Conservation (phyloP, 176 grass and related monocot species). For the Bromus sterilis region DNA sequence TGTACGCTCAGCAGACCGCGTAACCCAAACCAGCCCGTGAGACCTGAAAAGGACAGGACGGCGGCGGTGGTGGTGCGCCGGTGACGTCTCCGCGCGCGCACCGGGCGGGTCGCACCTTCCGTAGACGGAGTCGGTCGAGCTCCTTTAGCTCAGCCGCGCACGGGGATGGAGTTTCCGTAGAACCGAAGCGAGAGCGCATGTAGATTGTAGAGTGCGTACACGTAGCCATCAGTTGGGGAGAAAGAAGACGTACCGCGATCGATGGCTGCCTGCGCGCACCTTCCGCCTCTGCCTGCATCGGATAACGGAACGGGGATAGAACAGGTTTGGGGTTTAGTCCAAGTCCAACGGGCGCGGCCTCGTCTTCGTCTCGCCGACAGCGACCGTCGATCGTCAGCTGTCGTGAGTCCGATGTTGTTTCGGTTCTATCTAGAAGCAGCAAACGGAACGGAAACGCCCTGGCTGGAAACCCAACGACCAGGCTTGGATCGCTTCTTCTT, state of each 20-base stretch:
- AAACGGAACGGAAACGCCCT: not conserved
- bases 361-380: not conserved
- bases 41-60: not conserved
- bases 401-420: not conserved
- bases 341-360: not conserved
- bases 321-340: not conserved
- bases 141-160: not conserved
- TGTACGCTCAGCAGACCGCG: not conserved
- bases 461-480: not conserved
- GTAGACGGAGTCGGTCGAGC: not conserved
- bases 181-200: conserved; percentile 28
- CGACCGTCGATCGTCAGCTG: not conserved
- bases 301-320: not conserved
- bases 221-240: conserved; percentile 21
- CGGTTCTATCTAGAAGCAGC: not conserved
- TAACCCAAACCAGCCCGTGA: too few relatives aligned
- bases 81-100: not conserved
- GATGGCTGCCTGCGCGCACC: not conserved
- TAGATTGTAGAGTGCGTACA: too few relatives aligned
- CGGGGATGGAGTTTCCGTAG: conserved; percentile 22
- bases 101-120: not conserved
- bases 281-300: not conserved
- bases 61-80: not conserved
- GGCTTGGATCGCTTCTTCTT: not conserved
- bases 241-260: conserved; percentile 24